Base-by-base conservation (phyloP, 768 basidiomycete genomes). In the Suillus alpinus region DNA sequence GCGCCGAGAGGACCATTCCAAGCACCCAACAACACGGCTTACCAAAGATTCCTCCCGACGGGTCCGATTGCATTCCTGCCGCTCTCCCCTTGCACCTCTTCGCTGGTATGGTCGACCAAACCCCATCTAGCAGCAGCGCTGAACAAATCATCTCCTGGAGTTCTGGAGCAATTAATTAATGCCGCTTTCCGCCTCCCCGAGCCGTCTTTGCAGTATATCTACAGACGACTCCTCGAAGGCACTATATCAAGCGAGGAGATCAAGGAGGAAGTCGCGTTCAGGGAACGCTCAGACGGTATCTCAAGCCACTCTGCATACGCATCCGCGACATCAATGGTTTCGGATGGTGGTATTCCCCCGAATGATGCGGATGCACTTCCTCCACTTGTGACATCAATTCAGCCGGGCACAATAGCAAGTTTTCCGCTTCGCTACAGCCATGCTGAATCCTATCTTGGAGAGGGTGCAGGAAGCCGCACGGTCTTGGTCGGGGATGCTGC, bases 1-100 rank as follows among this genome's bases (percentile, higher is more conserved):
- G 75, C 81, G 18, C 84, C 92, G 1, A 83, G 87, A 23, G 79
- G 81, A 13, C 75, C 82, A 34, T 86, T 85, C 66, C 81, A 87
- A 69, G 76, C 76, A 9, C 83, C 83, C 10, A 93, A 92, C 67
- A 86, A 84, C 6, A 92, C 87, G 0, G 95, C 94, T 0, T 98
- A 91, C 75, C 97, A 98, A 72, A 82, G 95, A 23, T 98, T 98
- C 79, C 83, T 98, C 20, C 91, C 95, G 2, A 94, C 94, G 5
- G 96, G 97, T 0, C 96, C 96, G 2, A 89, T 98, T 46, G 95
- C 95, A 0, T 98, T 97, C 78, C 82, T 98, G 23, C 97, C 96
- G 0, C 82, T 98, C 46, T 89, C 89, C 1, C 76, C 85, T 0
- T 89, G 86, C 0, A 78, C 79, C 2, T 92, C 94, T 10, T 95